phyloP scores from a whole-genome alignment of 2,329 filamentous ascomycete genomes.

The Nannizziopsis arthrosporioides region DNA sequence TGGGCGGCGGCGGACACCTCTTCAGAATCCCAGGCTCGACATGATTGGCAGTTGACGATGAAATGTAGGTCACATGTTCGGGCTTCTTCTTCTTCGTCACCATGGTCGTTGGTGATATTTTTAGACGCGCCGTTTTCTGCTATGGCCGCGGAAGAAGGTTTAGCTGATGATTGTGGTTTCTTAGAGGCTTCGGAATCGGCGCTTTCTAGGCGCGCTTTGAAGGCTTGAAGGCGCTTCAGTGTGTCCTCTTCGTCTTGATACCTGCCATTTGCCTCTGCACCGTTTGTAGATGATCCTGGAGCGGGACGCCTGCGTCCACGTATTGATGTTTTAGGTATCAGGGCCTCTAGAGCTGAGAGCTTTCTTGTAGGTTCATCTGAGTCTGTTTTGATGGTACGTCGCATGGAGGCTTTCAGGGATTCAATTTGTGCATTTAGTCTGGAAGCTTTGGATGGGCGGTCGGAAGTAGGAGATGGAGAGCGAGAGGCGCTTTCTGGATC shows the following conservation, averaged over 20 bases:
- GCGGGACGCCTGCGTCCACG: constrained; percentile 36
- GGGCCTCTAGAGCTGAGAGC: constrained; percentile 38
- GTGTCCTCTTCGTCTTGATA: constrained; percentile 47
- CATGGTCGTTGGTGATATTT: constrained; percentile 35
- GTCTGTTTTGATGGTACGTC: constrained; percentile 25
- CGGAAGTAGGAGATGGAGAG: constrained; percentile 20
- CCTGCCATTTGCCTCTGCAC: constrained; percentile 12
- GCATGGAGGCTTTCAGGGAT: constrained; percentile 38
- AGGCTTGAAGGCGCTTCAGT: constrained; percentile 62
- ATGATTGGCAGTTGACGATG: constrained; percentile 89
- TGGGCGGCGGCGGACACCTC: constrained; percentile 29
- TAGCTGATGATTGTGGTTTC: constrained; percentile 12
- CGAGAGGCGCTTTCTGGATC: constrained; percentile 34
- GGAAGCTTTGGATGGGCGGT: constrained; percentile 26
- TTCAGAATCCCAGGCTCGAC: constrained; percentile 60
- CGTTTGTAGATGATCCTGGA: constrained; percentile 25
- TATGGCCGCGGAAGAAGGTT: constrained; percentile 1
- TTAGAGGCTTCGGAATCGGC: constrained; percentile 16
- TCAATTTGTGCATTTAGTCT: constrained; percentile 38
- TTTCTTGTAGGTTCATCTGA: constrained; percentile 27
- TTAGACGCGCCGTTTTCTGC: background rate
- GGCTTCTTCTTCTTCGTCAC: constrained; percentile 46
- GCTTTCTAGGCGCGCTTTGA: constrained; percentile 61
- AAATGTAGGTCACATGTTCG: constrained; percentile 87
- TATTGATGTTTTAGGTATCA: constrained; percentile 39